Conservation (phyloP, 495 filamentous ascomycete species). For the Mycothermus thermophilus region DNA sequence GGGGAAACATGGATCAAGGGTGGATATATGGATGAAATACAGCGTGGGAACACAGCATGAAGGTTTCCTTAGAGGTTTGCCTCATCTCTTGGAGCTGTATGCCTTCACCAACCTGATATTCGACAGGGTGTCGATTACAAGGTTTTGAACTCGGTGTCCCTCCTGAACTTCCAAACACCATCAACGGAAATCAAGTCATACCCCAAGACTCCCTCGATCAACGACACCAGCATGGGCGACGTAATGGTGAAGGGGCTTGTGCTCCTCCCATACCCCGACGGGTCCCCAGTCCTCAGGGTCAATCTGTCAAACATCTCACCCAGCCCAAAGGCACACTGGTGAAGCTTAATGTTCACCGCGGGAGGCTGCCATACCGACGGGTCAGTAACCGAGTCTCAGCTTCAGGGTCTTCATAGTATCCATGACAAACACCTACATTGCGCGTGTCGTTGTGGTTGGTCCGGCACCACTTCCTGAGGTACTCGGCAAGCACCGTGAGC, state of each 20-base stretch:
- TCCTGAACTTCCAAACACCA: conserved; percentile 11
- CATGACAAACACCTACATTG: conserved; percentile 13
- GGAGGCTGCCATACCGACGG: no score
- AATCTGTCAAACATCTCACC: conserved; percentile 25
- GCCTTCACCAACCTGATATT: no score
- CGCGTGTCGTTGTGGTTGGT: conserved; percentile 21
- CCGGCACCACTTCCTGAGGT: conserved; percentile 25
- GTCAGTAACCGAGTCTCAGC: no score
- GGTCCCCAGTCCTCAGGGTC: conserved; percentile 16
- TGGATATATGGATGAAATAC: no score
- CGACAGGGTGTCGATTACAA: no score
- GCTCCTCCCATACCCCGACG: conserved; percentile 13
- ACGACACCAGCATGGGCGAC: conserved; percentile 21
- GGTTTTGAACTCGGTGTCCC: conserved; percentile 12
- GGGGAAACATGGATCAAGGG: no score
- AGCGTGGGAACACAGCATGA: no score
- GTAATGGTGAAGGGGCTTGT: conserved; percentile 17
- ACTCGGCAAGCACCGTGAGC: conserved; percentile 24
- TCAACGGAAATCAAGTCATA: conserved; percentile 19
- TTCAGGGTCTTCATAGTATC: no score
- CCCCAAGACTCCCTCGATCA: conserved; percentile 27
- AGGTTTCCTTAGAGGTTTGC: no score
- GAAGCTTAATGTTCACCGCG: conserved; percentile 19
- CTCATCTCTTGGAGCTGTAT: no score
- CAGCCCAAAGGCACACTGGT: conserved; percentile 25